Conservation (phyloP, 2,329 filamentous ascomycete species). For the Sporothrix euskadiensis region DNA sequence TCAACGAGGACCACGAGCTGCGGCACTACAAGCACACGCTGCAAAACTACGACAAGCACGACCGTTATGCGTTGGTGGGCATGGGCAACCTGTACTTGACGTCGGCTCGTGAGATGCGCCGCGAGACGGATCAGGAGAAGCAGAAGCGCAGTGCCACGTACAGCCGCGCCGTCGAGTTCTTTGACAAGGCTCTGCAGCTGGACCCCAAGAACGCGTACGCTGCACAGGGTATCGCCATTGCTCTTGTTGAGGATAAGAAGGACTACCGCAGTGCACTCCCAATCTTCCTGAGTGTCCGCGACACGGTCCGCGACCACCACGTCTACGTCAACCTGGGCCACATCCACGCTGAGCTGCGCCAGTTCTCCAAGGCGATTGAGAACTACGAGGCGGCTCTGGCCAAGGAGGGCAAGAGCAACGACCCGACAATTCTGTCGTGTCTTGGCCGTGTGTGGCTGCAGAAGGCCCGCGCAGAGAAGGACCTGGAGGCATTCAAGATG, state of each 20-base stretch:
- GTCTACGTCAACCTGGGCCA: conserved; percentile 94
- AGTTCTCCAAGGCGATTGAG: conserved; percentile 89
- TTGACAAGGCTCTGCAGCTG: conserved; percentile 94
- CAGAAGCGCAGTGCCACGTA: conserved; percentile 87
- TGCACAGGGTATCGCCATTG: conserved; percentile 92
- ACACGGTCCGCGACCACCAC: conserved; percentile 83
- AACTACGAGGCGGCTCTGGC: conserved; percentile 85
- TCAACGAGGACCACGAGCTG: conserved; percentile 87
- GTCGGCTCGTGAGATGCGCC: conserved; percentile 89
- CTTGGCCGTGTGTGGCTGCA: conserved; percentile 85
- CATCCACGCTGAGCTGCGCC: conserved; percentile 84
- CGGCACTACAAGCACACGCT: conserved; percentile 95
- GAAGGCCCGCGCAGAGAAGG: conserved; percentile 66
- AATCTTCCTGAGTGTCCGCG: conserved; percentile 86
- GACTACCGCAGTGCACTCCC: conserved; percentile 79
- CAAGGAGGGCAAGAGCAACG: conserved; percentile 71
- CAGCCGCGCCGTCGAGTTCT: conserved; percentile 93
- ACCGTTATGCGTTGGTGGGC: conserved; percentile 91
- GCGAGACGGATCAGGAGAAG: conserved; percentile 84
- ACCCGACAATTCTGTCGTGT: conserved; percentile 79
- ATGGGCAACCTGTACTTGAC: conserved; percentile 94
- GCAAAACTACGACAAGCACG: conserved; percentile 93
- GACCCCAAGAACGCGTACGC: conserved; percentile 95
- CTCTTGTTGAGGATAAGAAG: conserved; percentile 90
- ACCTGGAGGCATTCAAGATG: conserved; percentile 58